Evolutionary conservation across 2,329 filamentous ascomycete species (phyloP).

Genomic region (Tolypocladium ovalisporum): DNA sequence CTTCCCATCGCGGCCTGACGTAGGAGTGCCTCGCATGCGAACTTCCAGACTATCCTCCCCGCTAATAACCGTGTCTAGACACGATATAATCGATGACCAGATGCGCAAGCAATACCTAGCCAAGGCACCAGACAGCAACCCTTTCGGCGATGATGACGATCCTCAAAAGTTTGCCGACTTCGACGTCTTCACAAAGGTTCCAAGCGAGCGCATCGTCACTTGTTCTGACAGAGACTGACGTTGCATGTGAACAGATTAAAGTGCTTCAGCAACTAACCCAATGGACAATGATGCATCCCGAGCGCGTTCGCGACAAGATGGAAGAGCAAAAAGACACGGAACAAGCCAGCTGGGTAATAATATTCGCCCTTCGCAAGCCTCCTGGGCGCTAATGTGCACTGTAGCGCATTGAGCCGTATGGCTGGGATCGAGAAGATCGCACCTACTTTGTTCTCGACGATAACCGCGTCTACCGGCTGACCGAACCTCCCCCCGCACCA

Average conservation of each 20-base stretch:
- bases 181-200: slow-evolving; percentile 68
- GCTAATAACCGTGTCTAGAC: slow-evolving; percentile 36
- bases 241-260: slow-evolving; percentile 40
- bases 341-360: slow-evolving; percentile 69
- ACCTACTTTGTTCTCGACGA: slow-evolving; percentile 89
- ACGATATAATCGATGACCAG: slow-evolving; percentile 87
- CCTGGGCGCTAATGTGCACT: slow-evolving; percentile 7
- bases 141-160: slow-evolving; percentile 68
- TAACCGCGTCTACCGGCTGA: slow-evolving; percentile 80
- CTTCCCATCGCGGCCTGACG: slow-evolving; percentile 87
- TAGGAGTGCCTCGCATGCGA: slow-evolving; percentile 34
- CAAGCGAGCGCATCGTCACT: not conserved
- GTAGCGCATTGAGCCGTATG: slow-evolving; percentile 68
- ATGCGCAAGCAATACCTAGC: slow-evolving; percentile 76
- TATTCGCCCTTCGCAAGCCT: too few relatives aligned
- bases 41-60: slow-evolving; percentile 3
- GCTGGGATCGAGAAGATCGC: slow-evolving; percentile 81
- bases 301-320: slow-evolving; percentile 79
- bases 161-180: slow-evolving; percentile 70
- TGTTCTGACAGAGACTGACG: not conserved
- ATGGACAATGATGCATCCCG: slow-evolving; percentile 81
- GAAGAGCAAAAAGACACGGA: slow-evolving; percentile 70
- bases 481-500: slow-evolving; percentile 55
- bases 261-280: slow-evolving; percentile 81
- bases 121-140: slow-evolving; percentile 72